A percentile compares a stretch with the other conserved stretches of the same genome.
phyloP scores from a whole-genome alignment of 2,329 filamentous ascomycete genomes.

The Xylariales sp. region DNA sequence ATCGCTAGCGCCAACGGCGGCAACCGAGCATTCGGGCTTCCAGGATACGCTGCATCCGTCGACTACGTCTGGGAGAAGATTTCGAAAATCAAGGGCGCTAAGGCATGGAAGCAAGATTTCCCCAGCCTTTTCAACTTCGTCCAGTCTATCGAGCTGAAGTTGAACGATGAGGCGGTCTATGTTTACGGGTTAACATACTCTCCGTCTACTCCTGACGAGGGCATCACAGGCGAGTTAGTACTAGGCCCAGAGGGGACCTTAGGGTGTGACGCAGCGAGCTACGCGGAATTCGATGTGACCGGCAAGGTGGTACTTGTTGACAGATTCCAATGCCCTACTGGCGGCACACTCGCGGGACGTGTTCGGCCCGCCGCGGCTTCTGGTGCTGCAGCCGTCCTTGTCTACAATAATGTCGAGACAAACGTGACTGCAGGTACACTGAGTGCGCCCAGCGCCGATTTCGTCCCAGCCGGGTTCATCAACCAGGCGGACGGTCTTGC shows the following conservation, averaged over 20 bases:
- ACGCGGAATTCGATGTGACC: not conserved
- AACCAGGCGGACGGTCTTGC: constrained; percentile 28
- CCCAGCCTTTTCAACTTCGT: constrained; percentile 27
- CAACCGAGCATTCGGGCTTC: constrained; percentile 31
- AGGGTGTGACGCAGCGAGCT: constrained; percentile 18
- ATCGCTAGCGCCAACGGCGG: constrained; percentile 26
- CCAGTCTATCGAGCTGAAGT: constrained; percentile 28
- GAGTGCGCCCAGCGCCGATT: constrained; percentile 25
- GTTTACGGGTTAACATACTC: constrained; percentile 30
- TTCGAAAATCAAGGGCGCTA: constrained; percentile 23
- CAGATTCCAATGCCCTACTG: constrained; percentile 24
- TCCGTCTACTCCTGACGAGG: constrained; percentile 24
- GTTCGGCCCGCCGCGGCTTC: constrained; percentile 28
- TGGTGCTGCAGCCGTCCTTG: constrained; percentile 25
- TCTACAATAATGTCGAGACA: constrained; percentile 31
- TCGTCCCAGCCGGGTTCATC: constrained; percentile 31
- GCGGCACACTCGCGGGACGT: constrained; percentile 30
- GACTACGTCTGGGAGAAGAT: constrained; percentile 26
- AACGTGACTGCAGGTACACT: constrained; percentile 30
- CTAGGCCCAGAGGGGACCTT: constrained; percentile 24
- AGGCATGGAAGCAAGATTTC: constrained; percentile 33
- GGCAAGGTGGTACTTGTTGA: constrained; percentile 29
- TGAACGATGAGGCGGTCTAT: constrained; percentile 24
- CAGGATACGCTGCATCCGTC: constrained; percentile 30
- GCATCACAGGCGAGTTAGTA: constrained; percentile 22